phyloP scores from a whole-genome alignment of 139 green algal genomes.

The Chlamydomonas schloesseri region DNA sequence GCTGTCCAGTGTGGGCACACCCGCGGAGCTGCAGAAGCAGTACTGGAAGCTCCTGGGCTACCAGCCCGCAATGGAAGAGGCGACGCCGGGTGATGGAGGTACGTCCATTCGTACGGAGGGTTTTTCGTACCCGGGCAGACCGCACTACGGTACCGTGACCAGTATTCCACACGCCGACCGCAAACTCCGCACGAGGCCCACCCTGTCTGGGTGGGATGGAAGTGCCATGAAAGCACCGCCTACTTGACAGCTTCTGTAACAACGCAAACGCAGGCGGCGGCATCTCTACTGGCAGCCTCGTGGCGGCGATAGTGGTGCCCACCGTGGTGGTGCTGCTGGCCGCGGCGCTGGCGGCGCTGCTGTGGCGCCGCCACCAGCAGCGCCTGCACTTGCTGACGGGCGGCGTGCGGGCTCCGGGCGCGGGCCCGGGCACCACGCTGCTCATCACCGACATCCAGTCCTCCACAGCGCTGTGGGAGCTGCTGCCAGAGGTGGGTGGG shows the following conservation, averaged over 20 bases:
- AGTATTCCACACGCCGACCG: too few species aligned
- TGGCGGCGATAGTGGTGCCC: not conserved
- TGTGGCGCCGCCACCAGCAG: not conserved
- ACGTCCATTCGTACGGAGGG: too few species aligned
- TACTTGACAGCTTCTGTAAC: too few species aligned
- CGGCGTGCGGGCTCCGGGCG: not conserved
- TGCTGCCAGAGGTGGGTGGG: not conserved
- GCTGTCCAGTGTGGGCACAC: not conserved
- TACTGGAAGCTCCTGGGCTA: constrained; percentile 13
- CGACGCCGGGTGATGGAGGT: not conserved
- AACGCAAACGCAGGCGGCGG: not conserved
- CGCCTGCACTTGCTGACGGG: not conserved
- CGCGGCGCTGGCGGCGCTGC: not conserved
- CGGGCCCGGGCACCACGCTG: constrained; percentile 12
- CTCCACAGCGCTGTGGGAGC: not conserved
- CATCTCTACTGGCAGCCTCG: too few species aligned
- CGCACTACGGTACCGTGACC: too few species aligned
- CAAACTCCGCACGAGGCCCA: too few species aligned
- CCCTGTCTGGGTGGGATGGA: too few species aligned
- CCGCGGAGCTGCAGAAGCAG: not conserved
- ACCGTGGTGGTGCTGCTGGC: not conserved
- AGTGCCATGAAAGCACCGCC: too few species aligned
- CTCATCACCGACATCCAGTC: not conserved
- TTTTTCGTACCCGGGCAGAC: too few species aligned
- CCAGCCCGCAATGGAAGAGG: not conserved